Conservation (phyloP, 2,329 filamentous ascomycete species). For the Aspergillus hiratsukae region DNA sequence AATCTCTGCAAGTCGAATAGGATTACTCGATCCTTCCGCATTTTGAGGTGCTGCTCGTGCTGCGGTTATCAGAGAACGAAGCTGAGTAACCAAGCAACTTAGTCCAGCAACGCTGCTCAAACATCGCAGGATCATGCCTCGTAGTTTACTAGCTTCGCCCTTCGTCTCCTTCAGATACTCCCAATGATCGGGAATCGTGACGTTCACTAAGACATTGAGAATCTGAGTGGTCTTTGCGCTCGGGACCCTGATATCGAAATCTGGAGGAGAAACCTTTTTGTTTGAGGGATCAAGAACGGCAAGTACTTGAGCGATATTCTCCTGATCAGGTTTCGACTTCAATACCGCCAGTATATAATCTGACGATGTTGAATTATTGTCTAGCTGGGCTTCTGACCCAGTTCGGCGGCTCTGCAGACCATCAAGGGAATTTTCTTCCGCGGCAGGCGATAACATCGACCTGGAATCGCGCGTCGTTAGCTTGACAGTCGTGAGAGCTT, state of each 20-base stretch:
- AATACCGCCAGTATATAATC: constrained; percentile 35
- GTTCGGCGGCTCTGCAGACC: constrained; percentile 8
- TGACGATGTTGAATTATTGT: constrained; percentile 22
- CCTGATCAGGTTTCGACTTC: constrained; percentile 36
- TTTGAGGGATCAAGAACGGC: constrained; percentile 33
- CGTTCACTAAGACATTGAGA: constrained; percentile 66
- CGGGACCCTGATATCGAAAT: constrained; percentile 58
- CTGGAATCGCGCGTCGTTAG: constrained; percentile 25
- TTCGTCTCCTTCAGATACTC: constrained; percentile 42
- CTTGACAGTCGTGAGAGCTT: constrained; percentile 37
- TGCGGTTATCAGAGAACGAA: constrained; percentile 55
- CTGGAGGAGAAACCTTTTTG: constrained; percentile 14
- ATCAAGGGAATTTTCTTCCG: constrained; percentile 8
- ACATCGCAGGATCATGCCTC: constrained; percentile 54
- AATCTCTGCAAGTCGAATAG: constrained; percentile 31
- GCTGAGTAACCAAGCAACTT: constrained; percentile 68
- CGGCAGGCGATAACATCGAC: constrained; percentile 13
- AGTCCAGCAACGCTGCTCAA: constrained; percentile 71
- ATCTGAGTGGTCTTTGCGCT: constrained; percentile 69
- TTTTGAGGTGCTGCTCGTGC: constrained; percentile 21
- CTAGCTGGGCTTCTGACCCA: constrained; percentile 8
- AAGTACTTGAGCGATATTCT: constrained; percentile 29
- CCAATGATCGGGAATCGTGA: constrained; percentile 83
- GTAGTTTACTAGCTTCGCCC: constrained; percentile 22
- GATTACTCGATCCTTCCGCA: constrained; percentile 30